Conservation (phyloP, 2,329 filamentous ascomycete genomes). For the Neopestalotiopsis sp. region DNA sequence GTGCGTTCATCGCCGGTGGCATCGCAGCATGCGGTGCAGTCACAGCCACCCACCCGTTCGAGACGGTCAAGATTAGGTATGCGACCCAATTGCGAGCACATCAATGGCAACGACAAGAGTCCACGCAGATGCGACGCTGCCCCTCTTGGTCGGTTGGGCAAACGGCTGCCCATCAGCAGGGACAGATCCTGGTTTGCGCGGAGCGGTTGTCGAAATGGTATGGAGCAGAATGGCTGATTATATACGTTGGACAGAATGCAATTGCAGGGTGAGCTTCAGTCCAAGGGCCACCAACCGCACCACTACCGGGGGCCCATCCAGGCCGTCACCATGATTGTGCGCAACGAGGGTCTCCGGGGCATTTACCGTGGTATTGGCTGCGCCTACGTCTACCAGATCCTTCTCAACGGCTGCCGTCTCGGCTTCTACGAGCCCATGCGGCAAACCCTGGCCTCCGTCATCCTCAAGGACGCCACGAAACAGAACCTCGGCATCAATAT, state of each 20-base stretch:
- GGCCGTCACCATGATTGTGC: constrained; percentile 85
- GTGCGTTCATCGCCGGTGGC: constrained; percentile 93
- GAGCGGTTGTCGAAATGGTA: constrained; percentile 10
- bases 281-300: constrained; percentile 82
- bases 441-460: constrained; percentile 66
- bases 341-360: constrained; percentile 85
- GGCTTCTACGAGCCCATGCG: constrained; percentile 98
- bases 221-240: constrained; percentile 6
- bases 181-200: constrained; percentile 20
- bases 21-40: constrained; percentile 97
- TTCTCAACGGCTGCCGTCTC: constrained; percentile 93
- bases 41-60: constrained; percentile 96
- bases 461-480: constrained; percentile 74
- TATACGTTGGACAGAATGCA: constrained; percentile 70
- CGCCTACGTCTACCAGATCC: constrained; percentile 95
- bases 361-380: constrained; percentile 89
- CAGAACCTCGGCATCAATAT: constrained; percentile 93
- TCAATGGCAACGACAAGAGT: not conserved
- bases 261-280: constrained; percentile 91
- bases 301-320: constrained; percentile 92
- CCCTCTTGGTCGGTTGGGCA: not conserved
- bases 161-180: not conserved
- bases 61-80: constrained; percentile 97
- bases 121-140: not conserved
- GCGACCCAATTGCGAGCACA: constrained; percentile 25